phyloP scores from a whole-genome alignment of 495 filamentous ascomycete species.

The Chaetomidium leptoderma region DNA sequence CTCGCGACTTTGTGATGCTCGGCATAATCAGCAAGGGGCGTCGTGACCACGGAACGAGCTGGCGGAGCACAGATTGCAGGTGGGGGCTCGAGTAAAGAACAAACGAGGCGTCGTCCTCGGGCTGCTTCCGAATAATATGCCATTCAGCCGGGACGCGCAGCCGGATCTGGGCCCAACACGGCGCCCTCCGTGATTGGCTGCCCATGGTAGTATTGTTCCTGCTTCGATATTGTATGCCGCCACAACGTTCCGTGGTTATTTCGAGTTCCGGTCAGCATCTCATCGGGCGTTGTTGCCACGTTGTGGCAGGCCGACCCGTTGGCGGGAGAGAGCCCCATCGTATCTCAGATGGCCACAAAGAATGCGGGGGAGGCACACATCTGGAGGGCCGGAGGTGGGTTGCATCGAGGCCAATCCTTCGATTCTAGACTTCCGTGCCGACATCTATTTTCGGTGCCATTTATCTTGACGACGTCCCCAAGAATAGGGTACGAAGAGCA shows the following conservation, averaged over 20 bases:
- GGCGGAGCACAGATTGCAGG: neutral
- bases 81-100: neutral
- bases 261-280: neutral
- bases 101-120: neutral
- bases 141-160: constrained; percentile 12
- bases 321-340: neutral
- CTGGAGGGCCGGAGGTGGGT: no score
- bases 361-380: no score
- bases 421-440: neutral
- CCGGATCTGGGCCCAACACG: neutral
- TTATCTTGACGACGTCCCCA: neutral
- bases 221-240: constrained; percentile 7
- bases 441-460: neutral
- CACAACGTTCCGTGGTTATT: constrained; percentile 1
- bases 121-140: constrained; percentile 2
- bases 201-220: constrained; percentile 4
- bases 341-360: neutral
- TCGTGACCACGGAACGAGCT: neutral
- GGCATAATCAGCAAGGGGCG: neutral
- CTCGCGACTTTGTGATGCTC: constrained; percentile 2
- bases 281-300: neutral
- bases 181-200: neutral
- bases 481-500: no score
- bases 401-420: no score
- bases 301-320: neutral